Conservation (phyloP, 768 basidiomycete genomes). For the Leccinum subgranulosum region DNA sequence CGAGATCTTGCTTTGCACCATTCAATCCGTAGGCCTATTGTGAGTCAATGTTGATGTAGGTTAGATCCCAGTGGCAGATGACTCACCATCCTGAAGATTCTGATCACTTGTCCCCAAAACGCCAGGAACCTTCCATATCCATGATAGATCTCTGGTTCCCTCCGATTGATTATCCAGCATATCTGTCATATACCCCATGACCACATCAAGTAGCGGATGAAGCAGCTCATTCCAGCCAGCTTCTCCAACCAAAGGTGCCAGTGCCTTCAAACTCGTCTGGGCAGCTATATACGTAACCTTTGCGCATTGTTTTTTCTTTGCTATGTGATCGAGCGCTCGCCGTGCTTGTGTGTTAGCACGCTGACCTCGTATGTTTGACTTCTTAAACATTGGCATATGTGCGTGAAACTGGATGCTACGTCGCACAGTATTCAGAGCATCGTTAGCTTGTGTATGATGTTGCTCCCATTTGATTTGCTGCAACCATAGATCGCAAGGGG, state of each 20-base stretch:
- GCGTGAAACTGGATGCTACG: background rate
- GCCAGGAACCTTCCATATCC: background rate
- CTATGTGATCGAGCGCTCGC: background rate
- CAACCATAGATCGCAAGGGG: background rate
- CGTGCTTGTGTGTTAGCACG: background rate
- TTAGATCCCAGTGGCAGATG: too few species aligned
- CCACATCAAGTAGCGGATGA: background rate
- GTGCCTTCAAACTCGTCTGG: background rate
- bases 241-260: background rate
- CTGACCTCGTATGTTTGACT: background rate
- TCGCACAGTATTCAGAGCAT: background rate
- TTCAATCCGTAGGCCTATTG: background rate
- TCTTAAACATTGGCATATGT: background rate
- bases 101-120: background rate
- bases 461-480: background rate
- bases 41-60: background rate
- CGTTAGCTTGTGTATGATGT: background rate
- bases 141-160: background rate
- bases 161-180: background rate
- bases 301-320: background rate
- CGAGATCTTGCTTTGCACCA: conserved; percentile 33
- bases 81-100: background rate
- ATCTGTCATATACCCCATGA: background rate
- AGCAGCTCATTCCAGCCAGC: background rate
- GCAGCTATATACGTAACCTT: background rate